Conservation (phyloP, 371 early-diverging fungal genomes). For the Apophysomyces ossiformis region DNA sequence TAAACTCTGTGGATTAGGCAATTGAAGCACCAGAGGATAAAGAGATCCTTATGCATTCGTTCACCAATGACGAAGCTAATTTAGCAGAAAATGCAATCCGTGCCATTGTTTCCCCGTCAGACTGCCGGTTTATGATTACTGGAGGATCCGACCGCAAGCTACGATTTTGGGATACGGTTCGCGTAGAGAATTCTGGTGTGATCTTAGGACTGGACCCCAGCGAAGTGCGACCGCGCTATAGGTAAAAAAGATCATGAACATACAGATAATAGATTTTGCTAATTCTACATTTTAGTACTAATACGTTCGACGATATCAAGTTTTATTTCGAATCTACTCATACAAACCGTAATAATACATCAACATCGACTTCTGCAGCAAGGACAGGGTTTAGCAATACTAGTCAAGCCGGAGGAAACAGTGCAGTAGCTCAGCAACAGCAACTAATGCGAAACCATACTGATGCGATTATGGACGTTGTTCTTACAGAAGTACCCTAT, state of each 20-base stretch:
- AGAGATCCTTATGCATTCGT: constrained; percentile 55
- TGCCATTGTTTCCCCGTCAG: constrained; percentile 57
- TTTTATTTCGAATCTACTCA: constrained; percentile 60
- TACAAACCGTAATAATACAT: constrained; percentile 24
- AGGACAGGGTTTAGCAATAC: constrained; percentile 20
- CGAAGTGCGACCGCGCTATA: constrained; percentile 64
- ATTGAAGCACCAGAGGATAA: constrained; percentile 57
- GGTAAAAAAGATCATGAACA: constrained; percentile 31
- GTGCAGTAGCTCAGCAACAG: constrained; percentile 56
- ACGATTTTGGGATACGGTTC: constrained; percentile 77
- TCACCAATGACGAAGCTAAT: constrained; percentile 56
- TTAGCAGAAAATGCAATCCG: constrained; percentile 59
- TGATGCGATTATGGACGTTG: constrained; percentile 76
- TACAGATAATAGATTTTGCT: background rate
- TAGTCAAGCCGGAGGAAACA: constrained; percentile 14
- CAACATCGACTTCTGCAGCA: constrained; percentile 20
- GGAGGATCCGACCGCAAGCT: constrained; percentile 86
- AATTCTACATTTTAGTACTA: constrained; percentile 50
- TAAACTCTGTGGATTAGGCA: constrained; percentile 22
- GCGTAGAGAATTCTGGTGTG: constrained; percentile 73
- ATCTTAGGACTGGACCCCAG: constrained; percentile 70
- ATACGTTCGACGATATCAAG: constrained; percentile 55
- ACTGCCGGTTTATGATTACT: constrained; percentile 73
- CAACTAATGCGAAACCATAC: constrained; percentile 67
- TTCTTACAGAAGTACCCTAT: constrained; percentile 74